Evolutionary conservation across 2,329 filamentous ascomycete genomes (phyloP).

Genomic region (Didymella keratinophila): DNA sequence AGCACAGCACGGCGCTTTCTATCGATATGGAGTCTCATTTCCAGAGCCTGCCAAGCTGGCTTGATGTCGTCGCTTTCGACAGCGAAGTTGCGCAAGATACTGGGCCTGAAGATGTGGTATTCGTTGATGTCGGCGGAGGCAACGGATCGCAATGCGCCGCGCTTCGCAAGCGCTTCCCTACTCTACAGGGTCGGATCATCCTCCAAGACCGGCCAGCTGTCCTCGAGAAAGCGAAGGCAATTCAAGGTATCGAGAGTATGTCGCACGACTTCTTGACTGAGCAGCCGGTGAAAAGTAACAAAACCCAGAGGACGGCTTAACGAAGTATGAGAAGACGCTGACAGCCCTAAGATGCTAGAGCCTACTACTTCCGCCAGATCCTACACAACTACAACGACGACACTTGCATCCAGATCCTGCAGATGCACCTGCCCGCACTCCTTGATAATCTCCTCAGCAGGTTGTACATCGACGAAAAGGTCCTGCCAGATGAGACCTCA

Average conservation of each 20-base stretch:
- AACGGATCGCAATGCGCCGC: slow-evolving; percentile 16
- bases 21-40: slow-evolving; percentile 11
- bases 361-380: slow-evolving; percentile 18
- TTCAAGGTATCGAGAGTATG: slow-evolving; percentile 12
- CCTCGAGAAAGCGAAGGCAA: not conserved
- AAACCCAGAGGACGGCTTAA: too few species aligned
- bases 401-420: slow-evolving; percentile 15
- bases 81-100: not conserved
- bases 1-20: slow-evolving; percentile 14
- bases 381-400: slow-evolving; percentile 9
- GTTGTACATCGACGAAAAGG: slow-evolving; percentile 12
- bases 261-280: slow-evolving; percentile 9
- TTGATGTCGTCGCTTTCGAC: slow-evolving; percentile 11
- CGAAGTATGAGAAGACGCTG: not conserved
- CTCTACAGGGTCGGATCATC: not conserved
- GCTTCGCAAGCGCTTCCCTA: not conserved
- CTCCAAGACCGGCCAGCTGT: slow-evolving; percentile 11
- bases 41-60: slow-evolving; percentile 3
- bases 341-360: slow-evolving; percentile 2
- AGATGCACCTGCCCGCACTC: slow-evolving; percentile 18
- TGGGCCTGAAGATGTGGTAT: not conserved
- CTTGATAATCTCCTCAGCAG: not conserved
- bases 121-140: slow-evolving; percentile 15
- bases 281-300: not conserved
- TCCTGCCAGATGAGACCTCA: slow-evolving; percentile 2